Evolutionary conservation across 1,284 basidiomycete species (phyloP).

Genomic region (Austroboletus olivaceoglutinosus): DNA sequence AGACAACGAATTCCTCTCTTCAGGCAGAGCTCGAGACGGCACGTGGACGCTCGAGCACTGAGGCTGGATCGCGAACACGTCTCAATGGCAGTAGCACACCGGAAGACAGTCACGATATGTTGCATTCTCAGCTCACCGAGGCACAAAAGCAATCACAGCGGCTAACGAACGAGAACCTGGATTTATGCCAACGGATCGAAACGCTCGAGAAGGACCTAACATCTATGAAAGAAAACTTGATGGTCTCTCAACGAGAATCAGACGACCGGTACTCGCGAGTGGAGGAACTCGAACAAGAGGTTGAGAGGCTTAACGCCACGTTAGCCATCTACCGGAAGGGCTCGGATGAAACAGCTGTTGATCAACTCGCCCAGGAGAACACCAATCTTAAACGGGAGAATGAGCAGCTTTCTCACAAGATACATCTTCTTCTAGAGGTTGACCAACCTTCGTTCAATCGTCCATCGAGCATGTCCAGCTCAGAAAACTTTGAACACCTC

Average conservation of each 20-base stretch:
- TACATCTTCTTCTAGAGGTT: conserved; percentile 79
- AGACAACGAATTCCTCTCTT: conserved; percentile 72
- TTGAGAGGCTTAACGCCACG: conserved; percentile 75
- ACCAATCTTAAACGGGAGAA: conserved; percentile 76
- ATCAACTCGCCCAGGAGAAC: conserved; percentile 78
- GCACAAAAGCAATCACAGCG: conserved; percentile 71
- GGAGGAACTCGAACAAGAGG: conserved; percentile 77
- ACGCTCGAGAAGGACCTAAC: conserved; percentile 74
- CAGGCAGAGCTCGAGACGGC: conserved; percentile 76
- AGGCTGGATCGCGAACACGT: conserved; percentile 58
- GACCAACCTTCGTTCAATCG: conserved; percentile 72
- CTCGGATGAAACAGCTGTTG: conserved; percentile 65
- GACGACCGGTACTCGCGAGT: conserved; percentile 74
- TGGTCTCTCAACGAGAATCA: conserved; percentile 69
- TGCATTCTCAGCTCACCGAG: conserved; percentile 68
- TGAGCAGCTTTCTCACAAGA: conserved; percentile 82
- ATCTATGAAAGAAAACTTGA: conserved; percentile 68
- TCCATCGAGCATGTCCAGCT: conserved; percentile 72
- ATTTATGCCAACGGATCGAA: conserved; percentile 73
- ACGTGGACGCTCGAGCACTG: conserved; percentile 55
- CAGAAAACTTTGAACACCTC: conserved; percentile 77
- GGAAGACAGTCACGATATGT: conserved; percentile 62
- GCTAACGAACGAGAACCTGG: conserved; percentile 69
- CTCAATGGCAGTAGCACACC: conserved; percentile 82
- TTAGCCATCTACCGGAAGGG: conserved; percentile 74